phyloP scores from a whole-genome alignment of 148 eudicot genomes.

The Linanthus parryae region DNA sequence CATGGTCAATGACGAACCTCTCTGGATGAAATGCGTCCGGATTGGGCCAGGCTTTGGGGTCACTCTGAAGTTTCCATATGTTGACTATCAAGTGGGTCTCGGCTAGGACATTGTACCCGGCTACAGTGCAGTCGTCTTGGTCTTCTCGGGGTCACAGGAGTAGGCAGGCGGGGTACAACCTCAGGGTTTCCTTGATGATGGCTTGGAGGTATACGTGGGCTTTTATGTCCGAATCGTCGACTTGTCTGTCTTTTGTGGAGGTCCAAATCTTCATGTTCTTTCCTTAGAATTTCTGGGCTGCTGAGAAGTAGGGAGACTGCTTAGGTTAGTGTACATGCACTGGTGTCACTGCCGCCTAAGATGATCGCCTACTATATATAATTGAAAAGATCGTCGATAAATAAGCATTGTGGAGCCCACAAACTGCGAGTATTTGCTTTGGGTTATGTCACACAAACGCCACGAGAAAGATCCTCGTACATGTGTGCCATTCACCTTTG shows the following conservation, averaged over 20 bases:
- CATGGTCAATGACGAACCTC: constrained; percentile 24
- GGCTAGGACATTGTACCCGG: constrained; percentile 14
- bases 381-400: too few relatives aligned
- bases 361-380: constrained; percentile 19
- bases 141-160: constrained; percentile 29
- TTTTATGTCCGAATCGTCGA: constrained; percentile 30
- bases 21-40: constrained; percentile 29
- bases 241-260: constrained; percentile 17
- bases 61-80: constrained; percentile 37
- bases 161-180: constrained; percentile 42
- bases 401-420: too few relatives aligned
- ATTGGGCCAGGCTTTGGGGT: constrained; percentile 25
- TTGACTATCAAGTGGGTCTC: constrained; percentile 37
- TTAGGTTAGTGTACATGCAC: constrained; percentile 28
- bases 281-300: constrained; percentile 10
- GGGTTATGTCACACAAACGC: too few relatives aligned
- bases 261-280: constrained; percentile 29
- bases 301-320: constrained; percentile 27
- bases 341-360: constrained; percentile 29
- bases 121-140: constrained; percentile 23
- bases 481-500: too few relatives aligned
- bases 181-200: constrained; percentile 30
- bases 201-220: constrained; percentile 28
- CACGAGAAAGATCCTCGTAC: too few relatives aligned
- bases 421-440: too few relatives aligned